A percentile compares a stretch with the other conserved stretches of the same genome.
Conservation (phyloP, 768 basidiomycete genomes). For the Xerocomus spinulosus region DNA sequence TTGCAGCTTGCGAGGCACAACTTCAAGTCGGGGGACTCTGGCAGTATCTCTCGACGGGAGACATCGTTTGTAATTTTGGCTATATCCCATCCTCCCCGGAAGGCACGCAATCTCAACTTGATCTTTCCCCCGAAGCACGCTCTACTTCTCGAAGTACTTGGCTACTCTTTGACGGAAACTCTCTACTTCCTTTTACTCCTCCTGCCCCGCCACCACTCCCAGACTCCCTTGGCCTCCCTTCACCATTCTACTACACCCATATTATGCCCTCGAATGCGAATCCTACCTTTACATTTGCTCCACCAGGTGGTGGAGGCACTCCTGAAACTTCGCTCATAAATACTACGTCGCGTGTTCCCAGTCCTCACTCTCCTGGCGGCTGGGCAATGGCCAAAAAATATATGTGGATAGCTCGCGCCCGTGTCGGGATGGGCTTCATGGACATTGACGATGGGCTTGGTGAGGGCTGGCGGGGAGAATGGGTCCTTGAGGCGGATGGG, state of each 20-base stretch:
- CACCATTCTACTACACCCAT: constrained; percentile 74
- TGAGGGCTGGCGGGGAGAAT: constrained; percentile 71
- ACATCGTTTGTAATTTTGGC: constrained; percentile 77
- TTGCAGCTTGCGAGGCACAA: constrained; percentile 63
- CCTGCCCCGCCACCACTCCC: constrained; percentile 47
- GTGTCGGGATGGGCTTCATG: constrained; percentile 35
- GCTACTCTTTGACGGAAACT: constrained; percentile 69
- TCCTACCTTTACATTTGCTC: constrained; percentile 26
- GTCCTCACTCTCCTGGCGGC: constrained; percentile 58
- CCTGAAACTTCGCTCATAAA: constrained; percentile 48
- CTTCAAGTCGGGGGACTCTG: constrained; percentile 65
- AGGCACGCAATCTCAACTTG: constrained; percentile 21
- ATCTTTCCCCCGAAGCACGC: constrained; percentile 18
- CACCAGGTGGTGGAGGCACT: constrained; percentile 29
- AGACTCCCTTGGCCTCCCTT: constrained; percentile 60
- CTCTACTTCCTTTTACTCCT: constrained; percentile 58
- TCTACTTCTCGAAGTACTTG: constrained; percentile 41
- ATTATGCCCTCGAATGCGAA: constrained; percentile 41
- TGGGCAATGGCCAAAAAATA: constrained; percentile 56
- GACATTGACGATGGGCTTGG: constrained; percentile 42
- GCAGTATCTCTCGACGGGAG: constrained; percentile 71
- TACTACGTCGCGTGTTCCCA: constrained; percentile 40
- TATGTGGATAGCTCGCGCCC: constrained; percentile 60
- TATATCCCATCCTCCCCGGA: constrained; percentile 51
- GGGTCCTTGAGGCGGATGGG: constrained; percentile 77